A percentile compares a stretch with the other conserved stretches of the same genome.
Conservation (phyloP, 495 filamentous ascomycete species). For the Aspergillus steynii region DNA sequence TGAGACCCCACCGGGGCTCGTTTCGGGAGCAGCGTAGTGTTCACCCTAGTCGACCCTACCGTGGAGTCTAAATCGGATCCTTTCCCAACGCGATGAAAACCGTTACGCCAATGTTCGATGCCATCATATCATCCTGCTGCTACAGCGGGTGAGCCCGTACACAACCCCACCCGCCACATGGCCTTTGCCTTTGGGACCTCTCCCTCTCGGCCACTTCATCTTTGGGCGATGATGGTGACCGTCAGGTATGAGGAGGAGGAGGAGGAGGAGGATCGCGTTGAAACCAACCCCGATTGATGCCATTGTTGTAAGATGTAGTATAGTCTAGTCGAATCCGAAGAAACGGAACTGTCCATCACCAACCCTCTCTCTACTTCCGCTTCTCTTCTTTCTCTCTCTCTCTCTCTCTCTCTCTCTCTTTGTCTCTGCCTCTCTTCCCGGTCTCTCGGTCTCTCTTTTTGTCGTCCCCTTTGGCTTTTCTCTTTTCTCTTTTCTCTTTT, state of each 20-base stretch:
- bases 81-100: conserved; percentile 30
- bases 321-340: not conserved
- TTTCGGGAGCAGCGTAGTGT: conserved; percentile 7
- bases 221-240: not conserved
- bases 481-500: not conserved
- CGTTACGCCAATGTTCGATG: conserved; percentile 38
- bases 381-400: not conserved
- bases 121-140: conserved; percentile 24
- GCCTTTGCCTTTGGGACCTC: conserved; percentile 8
- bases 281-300: not conserved
- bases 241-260: not conserved
- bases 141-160: conserved; percentile 41
- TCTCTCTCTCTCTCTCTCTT: not conserved
- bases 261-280: not conserved
- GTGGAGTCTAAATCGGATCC: conserved; percentile 17
- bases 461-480: not conserved
- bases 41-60: conserved; percentile 10
- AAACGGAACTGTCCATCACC: not conserved
- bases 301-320: not conserved
- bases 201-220: conserved; percentile 1
- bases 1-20: conserved; percentile 4
- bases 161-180: conserved; percentile 35
- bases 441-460: not conserved
- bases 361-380: too few relatives aligned
- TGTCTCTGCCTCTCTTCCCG: not conserved